Evolutionary conservation across 2,329 filamentous ascomycete species (phyloP), one percentile per base, ranked within the genome.

Genomic region (Scedosporium boydii): DNA sequence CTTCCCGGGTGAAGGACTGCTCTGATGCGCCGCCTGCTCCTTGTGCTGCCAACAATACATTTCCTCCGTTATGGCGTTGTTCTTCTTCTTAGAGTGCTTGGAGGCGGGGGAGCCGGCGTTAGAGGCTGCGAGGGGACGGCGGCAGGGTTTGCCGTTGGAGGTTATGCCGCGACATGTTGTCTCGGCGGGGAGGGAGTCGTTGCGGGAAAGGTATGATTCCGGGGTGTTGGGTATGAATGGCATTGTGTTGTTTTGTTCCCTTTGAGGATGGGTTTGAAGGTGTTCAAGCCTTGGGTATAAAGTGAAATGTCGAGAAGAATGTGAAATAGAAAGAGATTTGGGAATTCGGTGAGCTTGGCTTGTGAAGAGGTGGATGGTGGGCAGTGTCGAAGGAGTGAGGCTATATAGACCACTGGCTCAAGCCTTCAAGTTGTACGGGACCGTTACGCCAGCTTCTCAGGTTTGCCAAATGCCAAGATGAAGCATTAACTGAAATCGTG

Each of bases 41-140:
- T 90, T 93, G 77, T 99, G 95, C 73, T 97, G 92, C 89, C 90
- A 96, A 79, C 93, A 98, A 76, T 92, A 97, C 59, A 87, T 82
- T 5, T 65, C 67, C 23, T 69, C 27, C 12, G 26, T 21, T 1
- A 21, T 4, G 27, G 9, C 18, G 58, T 12, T 2, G n/a, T 21
- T 23, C 44, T 48, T n/a, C 16, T 48, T n/a, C 44, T 48, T n/a
- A 6, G 59, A 55, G 16, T 51, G n/a, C 62, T 63, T 62, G 60
- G 59, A 58, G 62, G 61, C 60, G 44, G 46, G 60, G 53, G 10
- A 61, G 29, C 67, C 18, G 38, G 58, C 70, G 67, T 58, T 65
- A 34, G 53, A 4, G 38, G 59, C 72, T 72, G 77, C 9, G 83
- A 75, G 21, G 82, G 87, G 79, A 60, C 91, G 84, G 66, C 93